Percentiles rank a stretch among this genome's conserved stretches.
phyloP scores from a whole-genome alignment of 164 flowering plant species.

The Stephania japonica region DNA sequence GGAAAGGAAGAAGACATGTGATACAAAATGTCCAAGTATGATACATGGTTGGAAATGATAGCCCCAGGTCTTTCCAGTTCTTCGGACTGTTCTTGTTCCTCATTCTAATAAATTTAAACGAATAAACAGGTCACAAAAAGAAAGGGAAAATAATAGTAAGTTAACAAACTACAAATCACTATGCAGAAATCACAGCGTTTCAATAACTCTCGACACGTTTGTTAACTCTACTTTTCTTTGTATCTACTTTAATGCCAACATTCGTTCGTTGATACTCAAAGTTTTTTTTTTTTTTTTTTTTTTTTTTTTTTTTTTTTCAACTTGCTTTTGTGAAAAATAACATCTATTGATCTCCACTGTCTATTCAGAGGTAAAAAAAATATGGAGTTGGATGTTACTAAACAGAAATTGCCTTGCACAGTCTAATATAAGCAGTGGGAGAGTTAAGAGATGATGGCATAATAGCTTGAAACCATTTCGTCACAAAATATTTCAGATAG shows the following conservation, averaged over 20 bases:
- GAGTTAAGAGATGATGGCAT: neutral
- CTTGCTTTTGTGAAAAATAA: no score
- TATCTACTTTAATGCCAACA: no score
- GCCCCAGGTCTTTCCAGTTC: slow-evolving; percentile 71
- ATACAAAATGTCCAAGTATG: slow-evolving; percentile 82
- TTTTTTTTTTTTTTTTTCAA: no score
- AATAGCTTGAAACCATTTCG: neutral
- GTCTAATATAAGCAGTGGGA: neutral
- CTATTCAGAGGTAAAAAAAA: no score
- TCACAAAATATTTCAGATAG: neutral
- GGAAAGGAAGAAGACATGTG: slow-evolving; percentile 91
- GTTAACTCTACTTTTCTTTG: no score
- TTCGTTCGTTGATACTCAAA: no score
- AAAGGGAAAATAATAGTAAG: neutral
- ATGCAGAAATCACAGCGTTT: no score
- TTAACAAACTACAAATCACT: neutral
- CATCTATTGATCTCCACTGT: no score
- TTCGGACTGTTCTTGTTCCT: slow-evolving; percentile 30
- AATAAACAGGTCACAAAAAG: neutral
- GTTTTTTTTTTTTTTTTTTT: no score
- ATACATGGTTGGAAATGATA: slow-evolving; percentile 78
- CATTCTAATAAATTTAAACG: slow-evolving; percentile 32
- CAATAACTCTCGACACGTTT: no score
- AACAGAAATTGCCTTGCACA: neutral
- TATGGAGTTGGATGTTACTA: neutral